A percentile compares a stretch with the other conserved stretches of the same genome.
phyloP scores from a whole-genome alignment of 352 stramenopile species.

The Elongisporangium anandrum region DNA sequence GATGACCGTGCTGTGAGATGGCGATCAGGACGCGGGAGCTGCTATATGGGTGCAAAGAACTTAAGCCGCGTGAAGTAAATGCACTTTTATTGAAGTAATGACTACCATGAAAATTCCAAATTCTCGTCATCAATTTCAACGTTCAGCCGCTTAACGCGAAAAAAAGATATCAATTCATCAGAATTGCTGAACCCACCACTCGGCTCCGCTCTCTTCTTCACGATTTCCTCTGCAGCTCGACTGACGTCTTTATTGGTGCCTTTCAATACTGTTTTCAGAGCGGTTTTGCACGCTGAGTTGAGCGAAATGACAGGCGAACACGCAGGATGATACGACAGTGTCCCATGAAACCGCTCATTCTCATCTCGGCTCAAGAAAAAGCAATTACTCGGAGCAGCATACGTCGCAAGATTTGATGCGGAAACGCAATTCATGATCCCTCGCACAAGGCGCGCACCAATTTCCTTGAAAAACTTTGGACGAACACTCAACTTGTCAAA shows the following conservation, averaged over 20 bases:
- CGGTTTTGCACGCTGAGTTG: conserved; percentile 18
- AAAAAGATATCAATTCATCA: neutral
- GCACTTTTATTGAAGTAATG: too few species aligned
- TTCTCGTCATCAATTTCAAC: neutral
- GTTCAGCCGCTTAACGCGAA: neutral
- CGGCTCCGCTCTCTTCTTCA: neutral
- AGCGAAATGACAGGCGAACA: conserved; percentile 21
- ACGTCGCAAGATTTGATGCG: neutral
- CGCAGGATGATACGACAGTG: conserved; percentile 25
- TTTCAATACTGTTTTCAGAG: conserved; percentile 15
- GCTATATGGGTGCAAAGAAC: too few species aligned
- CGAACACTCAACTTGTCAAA: neutral
- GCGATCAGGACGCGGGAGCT: too few species aligned
- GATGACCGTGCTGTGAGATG: too few species aligned
- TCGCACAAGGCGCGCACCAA: neutral
- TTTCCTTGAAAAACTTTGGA: neutral
- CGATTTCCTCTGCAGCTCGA: neutral
- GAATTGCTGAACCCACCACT: neutral
- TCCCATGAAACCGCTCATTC: conserved; percentile 20
- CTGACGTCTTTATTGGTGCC: neutral
- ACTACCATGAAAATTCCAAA: neutral
- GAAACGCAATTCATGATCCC: neutral
- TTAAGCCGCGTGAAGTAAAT: too few species aligned
- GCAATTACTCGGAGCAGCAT: conserved; percentile 3
- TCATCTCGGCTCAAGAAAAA: conserved; percentile 17